A percentile compares a stretch with the other conserved stretches of the same genome.
Evolutionary conservation across 2,329 filamentous ascomycete genomes (phyloP).

Genomic region (Nemania bipapillata): DNA sequence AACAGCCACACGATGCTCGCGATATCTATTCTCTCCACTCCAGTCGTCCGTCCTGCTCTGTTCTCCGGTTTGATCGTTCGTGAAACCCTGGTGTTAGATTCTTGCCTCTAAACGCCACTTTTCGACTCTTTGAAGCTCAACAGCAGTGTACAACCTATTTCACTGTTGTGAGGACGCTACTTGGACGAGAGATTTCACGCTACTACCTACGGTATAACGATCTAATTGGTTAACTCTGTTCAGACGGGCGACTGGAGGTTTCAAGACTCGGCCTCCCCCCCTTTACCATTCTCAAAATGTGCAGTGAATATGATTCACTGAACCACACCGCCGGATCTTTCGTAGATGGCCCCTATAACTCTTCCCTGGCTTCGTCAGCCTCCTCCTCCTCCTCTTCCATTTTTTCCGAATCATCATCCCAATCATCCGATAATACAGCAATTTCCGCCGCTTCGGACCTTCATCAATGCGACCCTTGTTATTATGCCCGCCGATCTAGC

Average conservation of each 20-base stretch:
- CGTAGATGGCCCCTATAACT: slow-evolving; percentile 71
- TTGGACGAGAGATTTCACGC: slow-evolving; percentile 56
- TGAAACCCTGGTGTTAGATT: slow-evolving; percentile 61
- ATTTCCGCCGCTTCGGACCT: slow-evolving; percentile 69
- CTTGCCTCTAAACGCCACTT: slow-evolving; percentile 58
- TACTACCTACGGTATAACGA: slow-evolving; percentile 53
- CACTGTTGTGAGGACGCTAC: slow-evolving; percentile 56
- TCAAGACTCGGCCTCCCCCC: slow-evolving; percentile 44
- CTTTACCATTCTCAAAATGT: slow-evolving; percentile 63
- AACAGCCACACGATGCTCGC: slow-evolving; percentile 66
- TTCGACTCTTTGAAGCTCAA: slow-evolving; percentile 58
- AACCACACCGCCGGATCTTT: slow-evolving; percentile 61
- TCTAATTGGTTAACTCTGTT: slow-evolving; percentile 63
- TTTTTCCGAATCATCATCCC: slow-evolving; percentile 78
- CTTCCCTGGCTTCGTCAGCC: slow-evolving; percentile 77
- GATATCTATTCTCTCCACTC: slow-evolving; percentile 59
- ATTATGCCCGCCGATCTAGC: slow-evolving; percentile 47
- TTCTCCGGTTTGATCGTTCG: slow-evolving; percentile 68
- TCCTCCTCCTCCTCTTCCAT: slow-evolving; percentile 81
- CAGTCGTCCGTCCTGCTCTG: slow-evolving; percentile 72
- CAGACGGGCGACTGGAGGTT: slow-evolving; percentile 67
- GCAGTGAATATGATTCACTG: slow-evolving; percentile 64
- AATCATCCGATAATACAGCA: slow-evolving; percentile 75
- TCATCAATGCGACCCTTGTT: slow-evolving; percentile 60
- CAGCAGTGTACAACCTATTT: slow-evolving; percentile 46